These are phyloP conservation scores for Silene vulgaris DNA, from an alignment of 179 eudicot genomes.

Conservation along the genomic window DNA sequence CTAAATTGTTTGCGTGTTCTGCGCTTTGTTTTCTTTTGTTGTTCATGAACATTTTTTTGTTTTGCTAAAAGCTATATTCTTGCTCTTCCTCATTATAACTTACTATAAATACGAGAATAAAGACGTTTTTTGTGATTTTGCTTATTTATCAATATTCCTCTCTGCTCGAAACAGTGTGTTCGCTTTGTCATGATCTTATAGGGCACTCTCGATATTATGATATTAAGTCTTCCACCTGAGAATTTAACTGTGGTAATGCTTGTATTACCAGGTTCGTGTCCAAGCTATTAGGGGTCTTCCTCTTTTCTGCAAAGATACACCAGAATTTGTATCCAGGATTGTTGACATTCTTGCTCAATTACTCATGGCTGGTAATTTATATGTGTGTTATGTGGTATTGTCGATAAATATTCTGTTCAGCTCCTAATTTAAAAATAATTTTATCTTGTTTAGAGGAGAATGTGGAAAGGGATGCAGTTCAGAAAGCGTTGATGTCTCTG, in stretches of 20 bases:
- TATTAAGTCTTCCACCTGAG: not conserved
- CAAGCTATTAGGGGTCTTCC: constrained; percentile 99
- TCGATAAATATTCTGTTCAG: not conserved
- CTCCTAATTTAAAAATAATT: constrained; percentile 10
- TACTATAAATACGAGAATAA: too few relatives aligned
- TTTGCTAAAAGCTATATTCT: too few relatives aligned
- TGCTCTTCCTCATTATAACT: too few relatives aligned
- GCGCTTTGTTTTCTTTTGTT: too few relatives aligned
- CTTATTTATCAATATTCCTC: too few relatives aligned
- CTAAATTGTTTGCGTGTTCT: too few relatives aligned
- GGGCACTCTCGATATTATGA: not conserved
- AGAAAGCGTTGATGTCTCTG: constrained; percentile 86
- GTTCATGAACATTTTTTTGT: too few relatives aligned
- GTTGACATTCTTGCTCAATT: constrained; percentile 88
- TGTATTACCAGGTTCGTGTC: constrained; percentile 62
- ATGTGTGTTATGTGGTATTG: not conserved
- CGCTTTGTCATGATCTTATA: not conserved
- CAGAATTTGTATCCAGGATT: constrained; percentile 77
- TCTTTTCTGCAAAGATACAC: constrained; percentile 91
- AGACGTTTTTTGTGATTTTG: too few relatives aligned
- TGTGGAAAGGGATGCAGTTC: constrained; percentile 96
- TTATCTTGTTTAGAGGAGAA: constrained; percentile 60
- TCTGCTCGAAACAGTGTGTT: too few relatives aligned
- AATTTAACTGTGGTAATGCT: constrained; percentile 11
- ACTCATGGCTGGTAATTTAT: constrained; percentile 74